These are phyloP conservation scores for Dendrobium catenatum DNA, from an alignment of 106 monocot species.

Conservation along the genomic window DNA sequence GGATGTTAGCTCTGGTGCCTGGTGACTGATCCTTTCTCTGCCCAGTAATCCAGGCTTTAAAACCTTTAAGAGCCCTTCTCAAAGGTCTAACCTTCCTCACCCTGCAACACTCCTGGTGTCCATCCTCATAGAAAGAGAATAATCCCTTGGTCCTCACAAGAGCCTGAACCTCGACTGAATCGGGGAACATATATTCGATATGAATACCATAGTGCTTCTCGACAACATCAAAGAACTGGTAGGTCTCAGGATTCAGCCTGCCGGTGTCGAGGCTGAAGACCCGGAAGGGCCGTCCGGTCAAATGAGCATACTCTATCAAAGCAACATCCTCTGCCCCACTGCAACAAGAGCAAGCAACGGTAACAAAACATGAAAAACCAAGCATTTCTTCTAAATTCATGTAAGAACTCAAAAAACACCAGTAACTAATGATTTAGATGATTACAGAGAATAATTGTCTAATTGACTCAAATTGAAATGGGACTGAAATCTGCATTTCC, in stretches of 20 bases:
- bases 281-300: slow-evolving; percentile 85
- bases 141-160: slow-evolving; percentile 86
- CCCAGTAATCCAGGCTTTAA: slow-evolving; percentile 92
- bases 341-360: slow-evolving; percentile 9
- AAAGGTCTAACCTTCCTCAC: slow-evolving; percentile 83
- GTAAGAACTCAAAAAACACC: too few relatives aligned
- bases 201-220: slow-evolving; percentile 85
- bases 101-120: slow-evolving; percentile 95
- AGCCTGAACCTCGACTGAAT: slow-evolving; percentile 74
- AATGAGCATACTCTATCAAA: slow-evolving; percentile 70
- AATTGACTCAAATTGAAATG: too few relatives aligned
- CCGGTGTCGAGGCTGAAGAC: slow-evolving; percentile 98
- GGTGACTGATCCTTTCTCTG: slow-evolving; percentile 94
- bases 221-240: slow-evolving; percentile 60
- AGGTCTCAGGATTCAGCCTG: slow-evolving; percentile 87
- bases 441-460: too few relatives aligned
- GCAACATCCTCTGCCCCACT: slow-evolving; percentile 98
- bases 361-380: background rate
- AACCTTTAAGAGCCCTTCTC: slow-evolving; percentile 73
- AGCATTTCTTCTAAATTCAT: background rate
- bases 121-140: slow-evolving; percentile 97
- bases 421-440: too few relatives aligned
- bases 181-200: slow-evolving; percentile 96
- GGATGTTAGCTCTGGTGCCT: slow-evolving; percentile 74
- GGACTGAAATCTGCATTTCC: too few relatives aligned